These are phyloP conservation scores for Solanum pinnatisectum DNA, from an alignment of 257 asterid species.

Conservation along the genomic window DNA sequence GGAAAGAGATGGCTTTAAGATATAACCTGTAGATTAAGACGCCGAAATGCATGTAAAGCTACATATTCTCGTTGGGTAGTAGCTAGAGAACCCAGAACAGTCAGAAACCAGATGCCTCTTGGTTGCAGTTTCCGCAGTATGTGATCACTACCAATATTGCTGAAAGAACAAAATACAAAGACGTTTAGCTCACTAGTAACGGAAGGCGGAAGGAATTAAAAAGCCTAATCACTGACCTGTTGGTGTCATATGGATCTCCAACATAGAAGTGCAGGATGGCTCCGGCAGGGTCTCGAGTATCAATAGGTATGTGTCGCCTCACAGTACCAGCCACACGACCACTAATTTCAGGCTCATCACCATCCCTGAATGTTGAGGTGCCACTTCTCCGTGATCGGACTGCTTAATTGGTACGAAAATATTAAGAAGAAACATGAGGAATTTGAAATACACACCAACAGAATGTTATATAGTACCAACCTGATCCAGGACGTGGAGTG, in stretches of 20 bases:
- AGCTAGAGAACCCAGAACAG: constrained; percentile 85
- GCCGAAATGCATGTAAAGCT: constrained; percentile 94
- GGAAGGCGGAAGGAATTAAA: not conserved
- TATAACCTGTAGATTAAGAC: constrained; percentile 78
- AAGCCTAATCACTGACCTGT: constrained; percentile 36
- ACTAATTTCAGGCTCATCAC: constrained; percentile 54
- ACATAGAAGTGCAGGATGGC: constrained; percentile 91
- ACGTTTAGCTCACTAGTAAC: not conserved
- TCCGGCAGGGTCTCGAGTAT: constrained; percentile 78
- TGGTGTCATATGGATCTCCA: constrained; percentile 76
- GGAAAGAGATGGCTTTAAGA: not conserved
- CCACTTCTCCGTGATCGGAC: constrained; percentile 53
- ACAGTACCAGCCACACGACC: constrained; percentile 98
- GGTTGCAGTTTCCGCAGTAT: constrained; percentile 83
- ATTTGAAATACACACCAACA: not conserved
- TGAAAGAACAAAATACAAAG: constrained; percentile 14
- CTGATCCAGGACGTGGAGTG: constrained; percentile 85
- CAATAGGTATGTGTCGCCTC: constrained; percentile 84
- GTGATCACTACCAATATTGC: constrained; percentile 76
- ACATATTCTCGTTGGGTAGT: constrained; percentile 93
- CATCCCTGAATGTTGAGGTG: constrained; percentile 50
- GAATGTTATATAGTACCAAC: constrained; percentile 15
- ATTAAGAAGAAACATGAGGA: not conserved
- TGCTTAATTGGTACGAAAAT: constrained; percentile 18
- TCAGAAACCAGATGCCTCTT: constrained; percentile 79